Evolutionary conservation across 2,329 filamentous ascomycete species (phyloP).

Genomic region (Diaporthe ampelina): DNA sequence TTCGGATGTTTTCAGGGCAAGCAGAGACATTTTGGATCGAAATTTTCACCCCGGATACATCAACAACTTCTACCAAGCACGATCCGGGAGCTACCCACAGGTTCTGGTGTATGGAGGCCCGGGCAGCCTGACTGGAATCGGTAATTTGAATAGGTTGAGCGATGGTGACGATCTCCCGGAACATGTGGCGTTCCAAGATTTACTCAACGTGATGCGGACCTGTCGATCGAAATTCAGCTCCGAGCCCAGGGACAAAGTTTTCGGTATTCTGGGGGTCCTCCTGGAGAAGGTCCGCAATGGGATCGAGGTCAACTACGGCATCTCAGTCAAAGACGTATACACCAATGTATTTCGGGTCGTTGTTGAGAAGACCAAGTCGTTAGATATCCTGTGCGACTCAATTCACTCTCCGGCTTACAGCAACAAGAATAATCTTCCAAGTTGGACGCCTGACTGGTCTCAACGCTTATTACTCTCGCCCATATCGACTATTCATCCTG

Average conservation of each 20-base stretch:
- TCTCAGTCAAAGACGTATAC: slow-evolving; percentile 52
- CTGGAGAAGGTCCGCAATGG: slow-evolving; percentile 45
- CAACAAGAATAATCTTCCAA: slow-evolving; percentile 48
- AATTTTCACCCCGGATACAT: background rate
- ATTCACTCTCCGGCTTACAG: slow-evolving; percentile 50
- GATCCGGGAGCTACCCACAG: background rate
- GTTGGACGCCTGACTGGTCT: slow-evolving; percentile 55
- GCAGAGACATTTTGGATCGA: background rate
- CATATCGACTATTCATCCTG: slow-evolving; percentile 36
- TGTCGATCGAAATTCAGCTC: slow-evolving; percentile 48
- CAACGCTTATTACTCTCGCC: slow-evolving; percentile 44
- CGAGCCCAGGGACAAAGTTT: slow-evolving; percentile 54
- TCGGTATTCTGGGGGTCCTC: slow-evolving; percentile 52
- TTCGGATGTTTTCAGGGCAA: background rate
- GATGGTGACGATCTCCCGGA: background rate
- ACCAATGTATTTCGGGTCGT: slow-evolving; percentile 52
- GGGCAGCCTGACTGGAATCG: background rate
- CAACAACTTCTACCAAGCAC: background rate
- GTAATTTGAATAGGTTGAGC: background rate
- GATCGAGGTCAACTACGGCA: slow-evolving; percentile 50
- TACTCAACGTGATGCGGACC: slow-evolving; percentile 46
- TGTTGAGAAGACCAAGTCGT: slow-evolving; percentile 44
- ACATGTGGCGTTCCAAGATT: background rate
- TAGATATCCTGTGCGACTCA: slow-evolving; percentile 53
- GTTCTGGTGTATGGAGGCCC: background rate